Base-by-base conservation (phyloP, 345 rosid genomes). In the Iberis pinnata region DNA sequence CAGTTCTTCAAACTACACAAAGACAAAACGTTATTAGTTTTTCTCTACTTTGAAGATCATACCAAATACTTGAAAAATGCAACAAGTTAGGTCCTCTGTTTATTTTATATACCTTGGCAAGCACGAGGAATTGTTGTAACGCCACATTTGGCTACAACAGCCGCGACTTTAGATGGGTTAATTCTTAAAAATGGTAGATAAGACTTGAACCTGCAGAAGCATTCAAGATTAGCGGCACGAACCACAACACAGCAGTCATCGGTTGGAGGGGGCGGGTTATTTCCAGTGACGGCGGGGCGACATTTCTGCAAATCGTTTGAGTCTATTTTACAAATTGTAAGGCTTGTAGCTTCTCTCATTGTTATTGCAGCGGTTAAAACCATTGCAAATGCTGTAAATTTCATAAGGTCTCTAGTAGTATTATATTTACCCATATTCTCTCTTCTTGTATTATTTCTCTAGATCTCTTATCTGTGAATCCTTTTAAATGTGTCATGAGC, bases 221-320 rank as follows among this genome's bases (percentile, higher is more conserved):
- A 84, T 4, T 32, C 45, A 35, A 77, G 52, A 61, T 76, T 42
- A 40, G 75, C 76, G 1, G 49, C 51, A 27, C 52, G 49, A 7
- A 81, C 58, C 38, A 68, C 62, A 3, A 49, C 11, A 17, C 93
- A 84, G 39, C 86, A 81, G 13, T 69, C 25, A 43, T 50, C 18
- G 49, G 61, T 65, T 0, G 93, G 88, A 7, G 63, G 70, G 3
- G 70, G 65, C 3, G 85, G 88, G 4, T 65, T 27, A 41, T 19
- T 4, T 13, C 88, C 85, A 1, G 66, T 71, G 49, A 78, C 58
- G 0, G 84, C 92, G 2, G 80, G 68, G 3, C 69, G 70, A 53
- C 92, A 80, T 29, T 31, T 38, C 12, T 46, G 22, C 53, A 83
- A 37, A 36, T 73, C 43, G 44, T 42, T 19, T 12, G 76, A 36